Evolutionary conservation across 805 yeast species (phyloP), one percentile per base, ranked within the genome.

Genomic region (Grigorovia transvaalensis): DNA sequence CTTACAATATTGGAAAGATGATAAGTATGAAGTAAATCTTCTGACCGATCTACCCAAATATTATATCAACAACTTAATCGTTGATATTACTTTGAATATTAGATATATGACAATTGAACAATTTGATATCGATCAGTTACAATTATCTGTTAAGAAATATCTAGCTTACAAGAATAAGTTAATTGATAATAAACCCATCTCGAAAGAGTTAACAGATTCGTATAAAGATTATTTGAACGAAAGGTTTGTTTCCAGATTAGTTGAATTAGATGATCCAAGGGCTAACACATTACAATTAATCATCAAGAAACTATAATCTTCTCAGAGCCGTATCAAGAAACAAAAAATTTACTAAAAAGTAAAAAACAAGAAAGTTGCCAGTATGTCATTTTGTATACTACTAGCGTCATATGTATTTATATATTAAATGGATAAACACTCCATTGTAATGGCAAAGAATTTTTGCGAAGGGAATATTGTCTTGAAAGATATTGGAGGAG

Each of bases 111-210:
- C 60, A 0, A 58, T 74, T 4, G 65, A 64, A 4, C 69, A 71
- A 52, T 57, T 69, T 15, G 68, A 74, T 4, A 80, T 85, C 18
- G 81, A 76, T 48, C 66, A 71, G 49, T 74, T 90, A 60, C 88
- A 86, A 68, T 73, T 76, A 20, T 74, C 89, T 18, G 85, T 88
- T 45, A 85, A 84, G 62, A 80, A 82, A 61, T 87, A 79, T 63
- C 71, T 79, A 56, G 84, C 88, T 9, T 81, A 80, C 62, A 74
- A 76, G 55, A 57, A 64, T 56, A 82, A 76, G 61, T 53, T 69
- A n/a, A 63, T 64, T 47, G 66, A 63, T 41, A 63, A 60, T 17
- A 56, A 66, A 49, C 67, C 68, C 47, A n/a, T 38, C 15, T 15
- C 15, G n/a, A 64, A 61, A 15, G 58, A 63, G 27, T 60, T 80